Conservation (phyloP, 768 basidiomycete genomes). For the Calocybe gangraenosa region DNA sequence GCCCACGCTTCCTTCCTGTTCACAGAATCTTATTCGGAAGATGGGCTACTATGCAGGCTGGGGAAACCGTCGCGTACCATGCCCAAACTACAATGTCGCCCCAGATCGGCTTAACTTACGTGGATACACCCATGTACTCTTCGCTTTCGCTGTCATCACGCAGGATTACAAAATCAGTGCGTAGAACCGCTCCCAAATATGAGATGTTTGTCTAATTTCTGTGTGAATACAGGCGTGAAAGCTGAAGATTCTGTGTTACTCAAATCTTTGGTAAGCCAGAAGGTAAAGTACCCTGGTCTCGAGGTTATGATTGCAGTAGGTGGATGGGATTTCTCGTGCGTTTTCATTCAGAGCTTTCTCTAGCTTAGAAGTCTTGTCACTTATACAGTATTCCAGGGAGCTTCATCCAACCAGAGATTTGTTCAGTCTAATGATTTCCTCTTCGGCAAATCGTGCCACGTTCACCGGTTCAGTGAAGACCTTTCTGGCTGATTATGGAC, state of each 20-base stretch:
- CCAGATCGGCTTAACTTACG: conserved; percentile 14
- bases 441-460: conserved; percentile 8
- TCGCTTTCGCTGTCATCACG: conserved; percentile 18
- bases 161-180: conserved; percentile 9
- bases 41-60: too few species aligned
- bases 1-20: conserved; percentile 12
- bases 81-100: too few species aligned
- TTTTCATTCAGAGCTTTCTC: not conserved
- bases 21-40: too few species aligned
- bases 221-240: too few species aligned
- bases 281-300: conserved; percentile 5
- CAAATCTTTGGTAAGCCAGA: conserved; percentile 8
- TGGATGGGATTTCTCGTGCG: conserved; percentile 19
- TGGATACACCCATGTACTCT: conserved; percentile 14
- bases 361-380: not conserved
- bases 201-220: conserved; percentile 7
- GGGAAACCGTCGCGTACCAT: too few species aligned
- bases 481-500: conserved; percentile 9
- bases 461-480: conserved; percentile 17
- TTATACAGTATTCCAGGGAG: conserved; percentile 6
- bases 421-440: conserved; percentile 16
- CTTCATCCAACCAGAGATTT: conserved; percentile 7
- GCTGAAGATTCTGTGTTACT: too few species aligned
- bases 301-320: conserved; percentile 19
- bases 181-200: conserved; percentile 9